Evolutionary conservation across 2,329 filamentous ascomycete genomes (phyloP).

Genomic region (Apiospora phragmitis): DNA sequence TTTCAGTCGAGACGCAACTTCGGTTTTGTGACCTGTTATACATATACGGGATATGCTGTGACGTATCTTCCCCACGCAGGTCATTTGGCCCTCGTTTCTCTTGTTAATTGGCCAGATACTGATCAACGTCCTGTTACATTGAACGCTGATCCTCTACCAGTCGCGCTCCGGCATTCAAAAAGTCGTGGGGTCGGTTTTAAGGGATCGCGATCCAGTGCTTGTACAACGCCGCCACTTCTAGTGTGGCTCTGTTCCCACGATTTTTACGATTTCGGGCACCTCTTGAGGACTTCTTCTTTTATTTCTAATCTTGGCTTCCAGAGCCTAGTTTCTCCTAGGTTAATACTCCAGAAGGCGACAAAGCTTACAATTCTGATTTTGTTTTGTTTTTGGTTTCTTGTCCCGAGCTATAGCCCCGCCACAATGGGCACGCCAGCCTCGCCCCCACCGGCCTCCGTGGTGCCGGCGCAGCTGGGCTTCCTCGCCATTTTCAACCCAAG

Average conservation of each 20-base stretch:
- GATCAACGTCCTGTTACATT: constrained; percentile 2
- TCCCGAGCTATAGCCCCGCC: neutral
- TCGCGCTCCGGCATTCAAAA: neutral
- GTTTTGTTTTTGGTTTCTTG: neutral
- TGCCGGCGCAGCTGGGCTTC: constrained; percentile 85
- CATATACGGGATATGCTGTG: neutral
- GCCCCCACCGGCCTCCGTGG: constrained; percentile 37
- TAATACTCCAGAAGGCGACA: neutral
- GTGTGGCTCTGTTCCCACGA: neutral
- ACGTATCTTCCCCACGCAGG: neutral
- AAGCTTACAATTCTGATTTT: neutral
- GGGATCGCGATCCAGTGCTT: neutral
- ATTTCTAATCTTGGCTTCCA: neutral
- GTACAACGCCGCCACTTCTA: neutral
- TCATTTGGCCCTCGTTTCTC: neutral
- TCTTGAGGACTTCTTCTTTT: neutral
- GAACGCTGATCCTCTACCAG: neutral
- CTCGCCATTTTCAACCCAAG: constrained; percentile 94
- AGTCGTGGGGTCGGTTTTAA: neutral
- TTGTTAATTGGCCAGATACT: neutral
- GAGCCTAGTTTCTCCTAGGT: neutral
- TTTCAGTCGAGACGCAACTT: neutral
- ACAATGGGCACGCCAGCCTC: constrained; percentile 23
- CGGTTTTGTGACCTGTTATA: neutral
- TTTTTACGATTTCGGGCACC: neutral